Evolutionary conservation across 1,284 basidiomycete species (phyloP), one percentile per base, ranked within the genome.

Genomic region (Trametes polyzona): DNA sequence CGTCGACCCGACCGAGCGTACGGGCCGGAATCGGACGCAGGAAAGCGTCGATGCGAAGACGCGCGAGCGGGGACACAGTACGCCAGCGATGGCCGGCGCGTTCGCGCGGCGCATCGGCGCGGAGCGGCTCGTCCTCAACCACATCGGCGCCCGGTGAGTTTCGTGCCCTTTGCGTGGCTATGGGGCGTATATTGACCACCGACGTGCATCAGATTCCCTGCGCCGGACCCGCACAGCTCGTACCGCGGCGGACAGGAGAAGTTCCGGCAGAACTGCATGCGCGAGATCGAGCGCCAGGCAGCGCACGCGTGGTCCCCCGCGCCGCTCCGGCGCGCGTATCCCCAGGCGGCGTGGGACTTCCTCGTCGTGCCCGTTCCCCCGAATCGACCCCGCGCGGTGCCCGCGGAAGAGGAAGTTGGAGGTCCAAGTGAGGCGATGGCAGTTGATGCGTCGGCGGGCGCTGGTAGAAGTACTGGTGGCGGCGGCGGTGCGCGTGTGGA

Each of bases 21-120:
- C 78, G 1, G 71, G 71, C 3, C 58, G 55, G 47, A 80, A 74
- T 53, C 75, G 79, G 30, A 75, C 77, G n/a, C 67, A 69, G 6
- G 75, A 76, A 32, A 75, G 73, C n/a, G 84, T 93, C 1, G 65
- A 71, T 43, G 72, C 75, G 60, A 88, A 86, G 65, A 83, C 86
- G 4, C 69, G 83, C 23, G 74, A 77, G 42, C 78, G 88, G 57
- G 94, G 93, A 0, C 95, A 96, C 72, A 95, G 93, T 19, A 90
- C 90, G 0, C 90, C 93, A 0, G 78, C 76, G 23, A 91, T 92
- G 81, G 95, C 93, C 1, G 95, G 93, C 10, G 76, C 72, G 30
- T 95, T 95, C 70, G 93, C 93, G 1, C 81, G 78, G 47, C 67
- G 65, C 0, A 80, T 93, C 50, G 76, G 79, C 5, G 92, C 93